Percentiles rank a stretch among this genome's conserved stretches.
phyloP scores from a whole-genome alignment of 2,329 filamentous ascomycete species.

The Aspergillus fumigatus region DNA sequence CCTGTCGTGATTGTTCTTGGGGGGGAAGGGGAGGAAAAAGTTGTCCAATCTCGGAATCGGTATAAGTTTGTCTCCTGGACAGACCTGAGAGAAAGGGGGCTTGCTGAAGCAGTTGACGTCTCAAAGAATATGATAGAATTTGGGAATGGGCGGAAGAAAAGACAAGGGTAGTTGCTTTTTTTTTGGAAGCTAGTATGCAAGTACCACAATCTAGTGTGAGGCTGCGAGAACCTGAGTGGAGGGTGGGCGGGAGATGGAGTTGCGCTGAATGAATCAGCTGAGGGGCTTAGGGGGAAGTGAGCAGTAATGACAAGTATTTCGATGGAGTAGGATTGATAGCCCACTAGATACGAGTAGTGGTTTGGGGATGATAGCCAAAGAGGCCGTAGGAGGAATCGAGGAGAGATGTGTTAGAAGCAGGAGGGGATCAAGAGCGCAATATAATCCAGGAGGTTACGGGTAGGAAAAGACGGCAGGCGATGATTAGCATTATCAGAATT shows the following conservation, averaged over 20 bases:
- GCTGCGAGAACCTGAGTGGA: constrained; percentile 2
- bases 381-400: neutral
- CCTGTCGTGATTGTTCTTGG: constrained; percentile 1
- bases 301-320: constrained; percentile 9
- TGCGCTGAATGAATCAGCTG: constrained; percentile 24
- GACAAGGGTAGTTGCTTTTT: constrained; percentile 5
- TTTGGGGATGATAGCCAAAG: neutral
- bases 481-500: constrained; percentile 14
- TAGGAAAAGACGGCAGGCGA: constrained; percentile 7
- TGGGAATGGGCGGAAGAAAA: constrained; percentile 12
- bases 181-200: constrained; percentile 19
- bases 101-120: constrained; percentile 13
- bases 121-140: constrained; percentile 12
- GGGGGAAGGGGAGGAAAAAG: constrained; percentile 5
- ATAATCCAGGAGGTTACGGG: neutral
- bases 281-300: constrained; percentile 12
- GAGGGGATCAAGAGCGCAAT: neutral
- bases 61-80: constrained; percentile 21
- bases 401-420: neutral
- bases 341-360: neutral
- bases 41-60: constrained; percentile 5
- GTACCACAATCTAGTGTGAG: constrained; percentile 17
- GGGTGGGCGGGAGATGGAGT: constrained; percentile 12
- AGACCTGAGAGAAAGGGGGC: constrained; percentile 13
- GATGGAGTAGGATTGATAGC: neutral